phyloP scores from a whole-genome alignment of 371 early-diverging fungal species.

The Choanephora cucurbitarum region DNA sequence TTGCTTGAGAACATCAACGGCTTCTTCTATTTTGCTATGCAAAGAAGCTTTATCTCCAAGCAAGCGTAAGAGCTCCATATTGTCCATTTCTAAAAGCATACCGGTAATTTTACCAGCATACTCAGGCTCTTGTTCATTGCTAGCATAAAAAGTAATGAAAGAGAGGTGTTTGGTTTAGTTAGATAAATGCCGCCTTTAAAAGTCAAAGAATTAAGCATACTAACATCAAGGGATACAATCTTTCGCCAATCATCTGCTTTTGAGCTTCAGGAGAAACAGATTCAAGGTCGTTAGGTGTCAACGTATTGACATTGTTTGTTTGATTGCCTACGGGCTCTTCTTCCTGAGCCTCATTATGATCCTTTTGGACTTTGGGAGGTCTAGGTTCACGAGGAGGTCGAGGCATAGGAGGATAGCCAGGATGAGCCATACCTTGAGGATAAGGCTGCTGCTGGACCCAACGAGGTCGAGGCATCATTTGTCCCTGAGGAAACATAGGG shows the following conservation, averaged over 20 bases:
- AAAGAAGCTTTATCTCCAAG: conserved; percentile 67
- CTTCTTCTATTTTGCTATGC: conserved; percentile 78
- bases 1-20: conserved; percentile 78
- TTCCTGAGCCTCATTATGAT: conserved; percentile 8
- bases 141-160: background rate
- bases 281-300: conserved; percentile 73
- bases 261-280: conserved; percentile 70
- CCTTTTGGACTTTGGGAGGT: conserved; percentile 19
- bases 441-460: conserved; percentile 58
- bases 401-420: conserved; percentile 22
- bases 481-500: conserved; percentile 57
- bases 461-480: conserved; percentile 49
- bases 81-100: conserved; percentile 94
- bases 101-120: conserved; percentile 91
- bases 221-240: conserved; percentile 75
- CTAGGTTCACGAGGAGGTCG: conserved; percentile 24
- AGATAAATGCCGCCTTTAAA: conserved; percentile 12
- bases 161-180: background rate
- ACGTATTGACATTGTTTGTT: conserved; percentile 12
- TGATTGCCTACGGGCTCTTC: conserved; percentile 11
- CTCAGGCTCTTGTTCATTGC: conserved; percentile 52
- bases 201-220: background rate
- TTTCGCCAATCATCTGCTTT: conserved; percentile 87
- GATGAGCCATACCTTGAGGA: conserved; percentile 31
- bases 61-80: conserved; percentile 77